A percentile compares a stretch with the other conserved stretches of the same genome.
Conservation (phyloP, 2,329 filamentous ascomycete species). For the Helotiales sp. region DNA sequence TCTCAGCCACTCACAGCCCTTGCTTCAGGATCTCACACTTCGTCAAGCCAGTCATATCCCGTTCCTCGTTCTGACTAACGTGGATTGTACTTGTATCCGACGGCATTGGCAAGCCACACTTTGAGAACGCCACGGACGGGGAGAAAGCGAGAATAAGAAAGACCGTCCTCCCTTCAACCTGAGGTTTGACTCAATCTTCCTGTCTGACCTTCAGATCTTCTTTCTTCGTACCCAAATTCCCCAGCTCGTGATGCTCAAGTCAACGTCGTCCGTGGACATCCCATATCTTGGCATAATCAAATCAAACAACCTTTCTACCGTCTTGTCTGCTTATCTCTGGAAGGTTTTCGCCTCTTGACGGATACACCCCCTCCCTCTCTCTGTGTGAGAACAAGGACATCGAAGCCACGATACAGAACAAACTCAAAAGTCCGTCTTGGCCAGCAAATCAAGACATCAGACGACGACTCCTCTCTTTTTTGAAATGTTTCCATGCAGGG, state of each 20-base stretch:
- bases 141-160: conserved; percentile 4
- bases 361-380: background rate
- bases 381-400: background rate
- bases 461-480: too few species aligned
- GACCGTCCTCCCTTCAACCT: conserved; percentile 1
- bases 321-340: too few species aligned
- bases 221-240: background rate
- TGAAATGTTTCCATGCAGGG: conserved; percentile 2
- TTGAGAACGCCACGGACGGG: background rate
- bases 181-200: background rate
- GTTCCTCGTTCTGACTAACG: conserved; percentile 7
- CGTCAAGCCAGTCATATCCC: background rate
- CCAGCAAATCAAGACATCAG: background rate
- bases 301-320: background rate
- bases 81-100: background rate
- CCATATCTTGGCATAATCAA: background rate
- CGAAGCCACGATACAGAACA: background rate
- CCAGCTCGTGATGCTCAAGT: background rate
- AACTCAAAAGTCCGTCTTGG: background rate
- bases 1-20: background rate
- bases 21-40: background rate
- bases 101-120: background rate
- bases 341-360: background rate
- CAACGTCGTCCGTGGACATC: background rate
- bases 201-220: conserved; percentile 11